phyloP scores from a whole-genome alignment of 2,329 filamentous ascomycete species.

The Botrytis tulipae region DNA sequence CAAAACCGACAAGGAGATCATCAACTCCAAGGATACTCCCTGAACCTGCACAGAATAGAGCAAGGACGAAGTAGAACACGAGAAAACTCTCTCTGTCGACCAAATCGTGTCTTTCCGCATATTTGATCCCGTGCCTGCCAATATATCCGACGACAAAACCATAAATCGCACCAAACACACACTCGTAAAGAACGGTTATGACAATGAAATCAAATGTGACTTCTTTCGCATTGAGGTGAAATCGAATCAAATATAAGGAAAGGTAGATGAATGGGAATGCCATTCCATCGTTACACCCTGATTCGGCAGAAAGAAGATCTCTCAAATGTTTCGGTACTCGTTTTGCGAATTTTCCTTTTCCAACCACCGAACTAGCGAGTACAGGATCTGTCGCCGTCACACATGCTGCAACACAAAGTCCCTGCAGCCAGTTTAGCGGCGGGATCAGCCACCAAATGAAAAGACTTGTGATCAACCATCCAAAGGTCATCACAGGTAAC shows the following conservation, averaged over 20 bases:
- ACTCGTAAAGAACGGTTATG: slow-evolving; percentile 90
- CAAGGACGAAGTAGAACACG: slow-evolving; percentile 97
- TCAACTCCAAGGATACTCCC: slow-evolving; percentile 89
- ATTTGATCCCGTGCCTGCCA: slow-evolving; percentile 86
- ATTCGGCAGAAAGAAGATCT: slow-evolving; percentile 92
- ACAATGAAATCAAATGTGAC: slow-evolving; percentile 87
- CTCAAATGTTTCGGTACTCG: slow-evolving; percentile 95
- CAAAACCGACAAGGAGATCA: slow-evolving; percentile 90
- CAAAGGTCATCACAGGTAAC: slow-evolving; percentile 94
- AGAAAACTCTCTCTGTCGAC: slow-evolving; percentile 97
- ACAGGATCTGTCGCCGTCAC: slow-evolving; percentile 98
- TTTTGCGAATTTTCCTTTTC: slow-evolving; percentile 98
- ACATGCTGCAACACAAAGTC: slow-evolving; percentile 82
- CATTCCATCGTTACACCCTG: slow-evolving; percentile 99
- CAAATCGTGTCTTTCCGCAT: slow-evolving; percentile 76
- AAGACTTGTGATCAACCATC: slow-evolving; percentile 88
- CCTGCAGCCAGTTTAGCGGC: slow-evolving; percentile 82
- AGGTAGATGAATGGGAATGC: slow-evolving; percentile 98
- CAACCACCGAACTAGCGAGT: slow-evolving; percentile 93
- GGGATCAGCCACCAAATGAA: slow-evolving; percentile 91
- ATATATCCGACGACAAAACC: slow-evolving; percentile 86
- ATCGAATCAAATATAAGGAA: slow-evolving; percentile 83
- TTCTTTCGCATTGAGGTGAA: slow-evolving; percentile 63
- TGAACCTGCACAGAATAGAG: slow-evolving; percentile 88
- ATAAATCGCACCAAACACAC: slow-evolving; percentile 85